Conservation (phyloP, 306 rosid genomes). For the Malus orientalis region DNA sequence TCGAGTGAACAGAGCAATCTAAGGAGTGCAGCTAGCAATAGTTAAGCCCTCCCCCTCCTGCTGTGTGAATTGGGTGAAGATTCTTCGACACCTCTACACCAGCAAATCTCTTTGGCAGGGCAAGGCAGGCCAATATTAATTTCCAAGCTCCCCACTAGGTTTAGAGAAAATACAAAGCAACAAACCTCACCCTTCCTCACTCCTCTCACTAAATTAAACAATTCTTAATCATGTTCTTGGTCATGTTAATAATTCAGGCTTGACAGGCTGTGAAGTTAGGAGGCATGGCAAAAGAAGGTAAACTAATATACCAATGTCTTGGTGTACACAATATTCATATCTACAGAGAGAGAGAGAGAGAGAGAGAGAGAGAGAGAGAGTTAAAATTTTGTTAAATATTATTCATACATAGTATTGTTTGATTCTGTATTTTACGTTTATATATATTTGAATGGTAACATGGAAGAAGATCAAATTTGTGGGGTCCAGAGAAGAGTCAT, state of each 20-base stretch:
- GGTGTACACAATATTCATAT: slow-evolving; percentile 19
- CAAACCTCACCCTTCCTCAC: not conserved
- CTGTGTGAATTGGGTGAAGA: slow-evolving; percentile 32
- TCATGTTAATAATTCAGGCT: slow-evolving; percentile 54
- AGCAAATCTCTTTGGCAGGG: slow-evolving; percentile 45
- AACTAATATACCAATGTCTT: slow-evolving; percentile 29
- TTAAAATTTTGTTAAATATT: not conserved
- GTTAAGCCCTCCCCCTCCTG: not conserved
- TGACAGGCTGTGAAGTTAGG: slow-evolving; percentile 85
- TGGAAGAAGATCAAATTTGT: slow-evolving; percentile 28
- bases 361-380: not conserved
- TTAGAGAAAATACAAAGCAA: slow-evolving; percentile 41
- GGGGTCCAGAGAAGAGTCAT: slow-evolving; percentile 33
- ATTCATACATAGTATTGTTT: not conserved
- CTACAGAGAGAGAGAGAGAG: slow-evolving; percentile 14
- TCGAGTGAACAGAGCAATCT: slow-evolving; percentile 37
- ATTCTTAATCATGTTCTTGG: slow-evolving; percentile 29
- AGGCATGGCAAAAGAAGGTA: slow-evolving; percentile 35
- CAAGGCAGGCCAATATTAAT: slow-evolving; percentile 25
- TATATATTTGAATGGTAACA: slow-evolving; percentile 17
- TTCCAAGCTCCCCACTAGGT: not conserved
- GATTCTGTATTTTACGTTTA: not conserved
- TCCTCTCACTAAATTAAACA: slow-evolving; percentile 10
- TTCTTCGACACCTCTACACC: slow-evolving; percentile 45
- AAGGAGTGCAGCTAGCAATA: slow-evolving; percentile 24